phyloP scores from a whole-genome alignment of 495 filamentous ascomycete species.

The Podospora australis region DNA sequence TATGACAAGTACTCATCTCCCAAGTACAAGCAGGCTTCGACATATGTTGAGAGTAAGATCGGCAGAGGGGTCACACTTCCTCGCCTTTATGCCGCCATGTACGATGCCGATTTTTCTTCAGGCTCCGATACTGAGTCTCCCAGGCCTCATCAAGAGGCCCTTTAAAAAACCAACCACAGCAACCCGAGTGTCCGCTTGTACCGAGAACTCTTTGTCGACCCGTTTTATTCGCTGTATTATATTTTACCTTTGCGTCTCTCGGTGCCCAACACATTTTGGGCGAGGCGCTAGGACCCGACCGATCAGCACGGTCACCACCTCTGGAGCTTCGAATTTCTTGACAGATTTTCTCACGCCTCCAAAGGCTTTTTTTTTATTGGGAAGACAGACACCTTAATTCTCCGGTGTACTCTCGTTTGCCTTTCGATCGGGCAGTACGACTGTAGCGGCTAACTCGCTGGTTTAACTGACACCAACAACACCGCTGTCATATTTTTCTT shows the following conservation, averaged over 20 bases:
- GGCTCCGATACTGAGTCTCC: constrained; percentile 4
- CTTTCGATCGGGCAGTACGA: neutral
- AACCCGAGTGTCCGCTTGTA: too few species aligned
- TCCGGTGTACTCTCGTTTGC: neutral
- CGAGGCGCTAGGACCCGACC: too few species aligned
- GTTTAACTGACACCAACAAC: neutral
- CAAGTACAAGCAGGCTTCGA: constrained; percentile 74
- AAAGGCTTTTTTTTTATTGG: too few species aligned
- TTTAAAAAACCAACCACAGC: too few species aligned
- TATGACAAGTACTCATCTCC: constrained; percentile 86
- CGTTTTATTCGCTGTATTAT: too few species aligned
- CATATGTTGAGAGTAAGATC: constrained; percentile 71
- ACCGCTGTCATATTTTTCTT: neutral
- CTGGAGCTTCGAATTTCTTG: too few species aligned
- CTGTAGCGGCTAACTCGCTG: neutral
- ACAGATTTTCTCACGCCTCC: too few species aligned
- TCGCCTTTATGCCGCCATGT: constrained; percentile 10
- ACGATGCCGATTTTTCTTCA: neutral
- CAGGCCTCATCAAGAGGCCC: too few species aligned
- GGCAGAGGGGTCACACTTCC: constrained; percentile 44
- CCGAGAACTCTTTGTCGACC: too few species aligned
- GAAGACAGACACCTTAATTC: neutral
- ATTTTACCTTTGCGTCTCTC: too few species aligned
- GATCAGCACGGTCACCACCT: too few species aligned
- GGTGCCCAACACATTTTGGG: too few species aligned